A percentile compares a stretch with the other conserved stretches of the same genome.
Evolutionary conservation across 2,329 filamentous ascomycete species (phyloP).

Genomic region (Celoporthe dispersa): DNA sequence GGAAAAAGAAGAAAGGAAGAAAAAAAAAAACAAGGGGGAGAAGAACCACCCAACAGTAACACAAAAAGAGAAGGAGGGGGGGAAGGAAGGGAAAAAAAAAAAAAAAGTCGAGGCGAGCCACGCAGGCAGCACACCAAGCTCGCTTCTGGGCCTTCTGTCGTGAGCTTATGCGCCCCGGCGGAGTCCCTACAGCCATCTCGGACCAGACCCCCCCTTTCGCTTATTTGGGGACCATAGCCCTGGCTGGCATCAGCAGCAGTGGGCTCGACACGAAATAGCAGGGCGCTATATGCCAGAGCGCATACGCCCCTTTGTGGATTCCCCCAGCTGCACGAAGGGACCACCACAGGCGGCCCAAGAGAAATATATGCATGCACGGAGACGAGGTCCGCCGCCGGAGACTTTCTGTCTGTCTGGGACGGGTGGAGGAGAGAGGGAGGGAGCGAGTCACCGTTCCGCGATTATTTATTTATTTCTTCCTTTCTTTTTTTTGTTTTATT

Average conservation of each 20-base stretch:
- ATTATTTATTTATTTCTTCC: no score
- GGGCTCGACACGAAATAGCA: background rate
- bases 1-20: background rate
- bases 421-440: background rate
- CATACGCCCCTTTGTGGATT: background rate
- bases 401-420: background rate
- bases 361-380: constrained; percentile 19
- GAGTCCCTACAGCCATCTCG: background rate
- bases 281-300: background rate
- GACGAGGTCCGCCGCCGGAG: constrained; percentile 11
- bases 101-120: background rate
- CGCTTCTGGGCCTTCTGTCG: background rate
- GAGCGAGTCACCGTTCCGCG: background rate
- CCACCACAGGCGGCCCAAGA: background rate
- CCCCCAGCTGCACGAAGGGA: background rate
- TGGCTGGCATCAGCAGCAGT: background rate
- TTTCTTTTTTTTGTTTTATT: background rate
- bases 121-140: background rate
- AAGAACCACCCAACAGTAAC: background rate
- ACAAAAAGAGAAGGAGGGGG: background rate
- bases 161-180: constrained; percentile 1
- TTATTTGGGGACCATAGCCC: background rate
- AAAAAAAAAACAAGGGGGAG: no score
- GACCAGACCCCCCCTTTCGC: background rate
- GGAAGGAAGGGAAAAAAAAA: background rate